phyloP scores from a whole-genome alignment of 805 yeast species.

The Cyberlindnera euphorbiiphila region DNA sequence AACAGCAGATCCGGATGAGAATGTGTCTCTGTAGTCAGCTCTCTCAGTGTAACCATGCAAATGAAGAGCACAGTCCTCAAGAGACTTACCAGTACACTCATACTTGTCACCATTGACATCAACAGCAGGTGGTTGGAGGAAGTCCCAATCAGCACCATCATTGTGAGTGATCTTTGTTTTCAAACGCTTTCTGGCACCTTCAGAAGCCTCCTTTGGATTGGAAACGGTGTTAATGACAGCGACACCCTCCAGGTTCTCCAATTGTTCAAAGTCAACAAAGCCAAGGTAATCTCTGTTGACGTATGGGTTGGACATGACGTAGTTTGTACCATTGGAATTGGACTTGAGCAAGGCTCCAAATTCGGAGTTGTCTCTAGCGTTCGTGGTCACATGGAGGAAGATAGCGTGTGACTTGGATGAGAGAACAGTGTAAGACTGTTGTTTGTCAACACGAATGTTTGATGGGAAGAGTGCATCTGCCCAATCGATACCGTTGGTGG shows the following conservation, averaged over 20 bases:
- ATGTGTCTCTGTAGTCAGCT: conserved; percentile 76
- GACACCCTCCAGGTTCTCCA: conserved; percentile 83
- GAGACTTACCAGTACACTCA: conserved; percentile 45
- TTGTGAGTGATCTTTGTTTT: conserved; percentile 77
- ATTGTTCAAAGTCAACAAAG: conserved; percentile 83
- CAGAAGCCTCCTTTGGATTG: conserved; percentile 44
- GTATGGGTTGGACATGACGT: conserved; percentile 58
- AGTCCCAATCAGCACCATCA: conserved; percentile 89
- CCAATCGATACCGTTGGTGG: conserved; percentile 73
- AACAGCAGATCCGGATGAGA: conserved; percentile 81
- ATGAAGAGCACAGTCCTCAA: conserved; percentile 71
- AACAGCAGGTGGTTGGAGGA: conserved; percentile 60
- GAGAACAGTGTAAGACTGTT: conserved; percentile 74
- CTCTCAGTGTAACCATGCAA: conserved; percentile 91
- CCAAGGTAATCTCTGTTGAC: conserved; percentile 76
- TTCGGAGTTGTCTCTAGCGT: conserved; percentile 45
- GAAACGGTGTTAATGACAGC: conserved; percentile 66
- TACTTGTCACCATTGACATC: conserved; percentile 60
- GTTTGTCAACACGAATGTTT: conserved; percentile 50
- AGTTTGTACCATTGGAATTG: conserved; percentile 87
- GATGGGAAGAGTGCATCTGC: conserved; percentile 81
- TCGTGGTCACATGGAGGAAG: conserved; percentile 79
- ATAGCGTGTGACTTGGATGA: conserved; percentile 70
- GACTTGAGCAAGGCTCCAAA: conserved; percentile 82
- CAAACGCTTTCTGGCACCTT: conserved; percentile 50